These are phyloP conservation scores for Marchantia paleacea DNA, from an alignment of 225 moss, liverwort and hornwort species.

Conservation along the genomic window DNA sequence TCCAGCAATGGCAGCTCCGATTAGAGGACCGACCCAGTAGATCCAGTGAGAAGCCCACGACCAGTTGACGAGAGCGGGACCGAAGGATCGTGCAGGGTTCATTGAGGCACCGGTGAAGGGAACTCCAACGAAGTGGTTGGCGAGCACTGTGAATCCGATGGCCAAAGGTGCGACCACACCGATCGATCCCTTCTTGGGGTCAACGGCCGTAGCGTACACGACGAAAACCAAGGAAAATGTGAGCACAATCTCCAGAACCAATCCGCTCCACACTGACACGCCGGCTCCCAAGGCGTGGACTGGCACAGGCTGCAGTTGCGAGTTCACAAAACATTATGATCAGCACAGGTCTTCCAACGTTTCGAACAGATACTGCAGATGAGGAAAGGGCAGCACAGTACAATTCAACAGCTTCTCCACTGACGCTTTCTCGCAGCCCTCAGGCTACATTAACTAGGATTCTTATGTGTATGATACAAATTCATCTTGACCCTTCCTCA, in stretches of 20 bases:
- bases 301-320: constrained; percentile 7
- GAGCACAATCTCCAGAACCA: constrained; percentile 23
- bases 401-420: too few species aligned
- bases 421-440: too few species aligned
- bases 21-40: constrained; percentile 32
- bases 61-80: constrained; percentile 25
- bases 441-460: too few species aligned
- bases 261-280: neutral
- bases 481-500: too few species aligned
- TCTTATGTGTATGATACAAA: too few species aligned
- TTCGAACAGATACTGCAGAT: too few species aligned
- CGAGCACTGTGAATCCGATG: constrained; percentile 36
- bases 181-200: constrained; percentile 23
- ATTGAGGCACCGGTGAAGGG: constrained; percentile 37
- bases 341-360: too few species aligned
- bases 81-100: constrained; percentile 39
- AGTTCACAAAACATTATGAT: too few species aligned
- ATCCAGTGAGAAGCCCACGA: constrained; percentile 23
- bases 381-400: too few species aligned
- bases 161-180: constrained; percentile 31
- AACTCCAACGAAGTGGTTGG: constrained; percentile 23
- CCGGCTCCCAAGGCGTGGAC: constrained; percentile 3
- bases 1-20: constrained; percentile 27
- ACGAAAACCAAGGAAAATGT: constrained; percentile 28
- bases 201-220: constrained; percentile 22